Evolutionary conservation across 169 alveolate species (phyloP), one percentile per base, ranked within the genome.

Genomic region (Besnoitia besnoiti): DNA sequence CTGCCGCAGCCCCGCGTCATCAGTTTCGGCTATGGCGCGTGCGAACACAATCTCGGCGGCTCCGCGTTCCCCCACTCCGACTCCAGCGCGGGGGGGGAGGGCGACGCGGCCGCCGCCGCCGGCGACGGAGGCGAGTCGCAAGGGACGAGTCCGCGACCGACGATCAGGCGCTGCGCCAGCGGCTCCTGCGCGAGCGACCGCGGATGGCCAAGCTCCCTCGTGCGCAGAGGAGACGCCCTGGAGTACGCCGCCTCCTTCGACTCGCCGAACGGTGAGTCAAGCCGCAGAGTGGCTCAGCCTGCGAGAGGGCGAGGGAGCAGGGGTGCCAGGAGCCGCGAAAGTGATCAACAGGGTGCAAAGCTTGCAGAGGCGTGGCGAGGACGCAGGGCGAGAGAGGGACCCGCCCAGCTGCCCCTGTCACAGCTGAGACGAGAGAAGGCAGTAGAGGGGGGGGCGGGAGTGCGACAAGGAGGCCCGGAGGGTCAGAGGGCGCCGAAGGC

Each of bases 21-120:
- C n/a, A n/a, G 37, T 33, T 55, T 91, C 51, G 94, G 94, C 30
- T 91, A 91, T 67, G 94, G 94, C 24, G 94, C 94, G 33, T 91
- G 94, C 55, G 94, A 91, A 47, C n/a, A 85, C 39, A 91, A 91
- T 44, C 42, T 85, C 55, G 91, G 91, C 49, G 33, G 14, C 24
- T 33, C 46, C 12, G 10, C 10, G 80, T 35, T 19, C 80, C 10
- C 5, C 76, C 76, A 30, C 5, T 30, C 7, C 3, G 40, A 24
- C 37, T 61, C 37, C 37, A 61, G 40, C 30, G 30, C 40, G 47
- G 80, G 12, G 44, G n/a, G 39, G 4, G 24, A 67, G 80, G n/a
- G n/a, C 46, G 39, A 35, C 24, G 10, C 80, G 2, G n/a, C 62
- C 10, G 62, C 10, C 19, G 19, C 10, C 19, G 62, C 19, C 30